Conservation (phyloP, 1,139 yeast genomes). For the Saccharomyces hybrid region DNA sequence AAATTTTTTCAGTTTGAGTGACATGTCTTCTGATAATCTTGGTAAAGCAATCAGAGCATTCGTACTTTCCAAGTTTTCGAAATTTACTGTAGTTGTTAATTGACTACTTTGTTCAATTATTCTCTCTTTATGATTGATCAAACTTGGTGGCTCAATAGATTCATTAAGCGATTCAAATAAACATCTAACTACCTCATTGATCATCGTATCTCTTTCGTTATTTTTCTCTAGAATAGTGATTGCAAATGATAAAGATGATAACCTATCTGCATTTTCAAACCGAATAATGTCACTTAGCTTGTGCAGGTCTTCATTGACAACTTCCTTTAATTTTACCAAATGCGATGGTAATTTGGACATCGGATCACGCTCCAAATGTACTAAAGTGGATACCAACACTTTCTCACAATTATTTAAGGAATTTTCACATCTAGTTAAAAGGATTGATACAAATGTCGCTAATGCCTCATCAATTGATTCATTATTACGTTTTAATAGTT, state of each 20-base stretch:
- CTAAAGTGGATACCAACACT: slow-evolving; percentile 10
- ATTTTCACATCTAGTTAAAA: slow-evolving; percentile 10
- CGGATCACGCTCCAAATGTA: slow-evolving; percentile 10
- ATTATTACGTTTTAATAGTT: slow-evolving; percentile 31
- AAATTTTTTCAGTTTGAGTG: background rate
- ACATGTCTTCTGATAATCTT: background rate
- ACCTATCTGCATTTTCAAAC: slow-evolving; percentile 11
- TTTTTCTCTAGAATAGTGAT: background rate
- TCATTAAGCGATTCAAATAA: background rate
- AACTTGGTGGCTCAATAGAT: background rate
- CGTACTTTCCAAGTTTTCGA: background rate
- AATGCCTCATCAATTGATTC: slow-evolving; percentile 13
- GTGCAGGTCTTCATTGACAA: slow-evolving; percentile 3
- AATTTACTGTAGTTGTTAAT: background rate
- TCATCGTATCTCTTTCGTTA: background rate
- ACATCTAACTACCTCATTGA: background rate
- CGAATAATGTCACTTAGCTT: slow-evolving; percentile 9
- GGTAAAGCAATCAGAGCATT: background rate
- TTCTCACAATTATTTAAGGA: slow-evolving; percentile 16
- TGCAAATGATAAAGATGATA: slow-evolving; percentile 12
- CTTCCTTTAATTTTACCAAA: slow-evolving; percentile 2
- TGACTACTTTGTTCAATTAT: background rate
- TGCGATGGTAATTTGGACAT: slow-evolving; percentile 6
- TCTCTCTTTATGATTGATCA: background rate
- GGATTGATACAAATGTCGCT: slow-evolving; percentile 31